Conservation (phyloP, 495 filamentous ascomycete genomes). For the Gamarada debralockiae region DNA sequence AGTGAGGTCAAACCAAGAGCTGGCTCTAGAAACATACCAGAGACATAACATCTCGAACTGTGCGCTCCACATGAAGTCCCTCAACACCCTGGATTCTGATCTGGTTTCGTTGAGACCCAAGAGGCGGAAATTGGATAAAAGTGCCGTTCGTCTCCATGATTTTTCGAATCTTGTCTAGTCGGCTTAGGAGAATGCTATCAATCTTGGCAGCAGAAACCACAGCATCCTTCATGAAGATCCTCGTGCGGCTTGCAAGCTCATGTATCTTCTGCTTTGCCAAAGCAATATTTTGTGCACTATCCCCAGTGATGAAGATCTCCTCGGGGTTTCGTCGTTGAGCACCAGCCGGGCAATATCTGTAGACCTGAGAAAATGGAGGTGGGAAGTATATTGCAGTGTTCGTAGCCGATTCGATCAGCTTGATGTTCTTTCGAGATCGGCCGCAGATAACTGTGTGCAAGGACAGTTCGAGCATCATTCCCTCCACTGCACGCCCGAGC, state of each 20-base stretch:
- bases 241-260: constrained; percentile 69
- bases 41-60: constrained; percentile 90
- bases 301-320: constrained; percentile 90
- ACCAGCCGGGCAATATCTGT: constrained; percentile 78
- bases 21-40: constrained; percentile 54
- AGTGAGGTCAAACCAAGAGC: constrained; percentile 19
- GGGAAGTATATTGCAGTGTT: constrained; percentile 98
- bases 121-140: constrained; percentile 81
- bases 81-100: constrained; percentile 91
- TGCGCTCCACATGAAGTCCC: constrained; percentile 88
- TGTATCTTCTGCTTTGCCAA: constrained; percentile 85
- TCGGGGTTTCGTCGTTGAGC: constrained; percentile 77
- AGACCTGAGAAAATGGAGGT: constrained; percentile 83
- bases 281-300: constrained; percentile 72
- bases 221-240: constrained; percentile 89
- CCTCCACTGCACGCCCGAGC: constrained; percentile 83
- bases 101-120: constrained; percentile 73
- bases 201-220: constrained; percentile 83
- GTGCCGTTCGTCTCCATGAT: constrained; percentile 96
- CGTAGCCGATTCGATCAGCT: constrained; percentile 89
- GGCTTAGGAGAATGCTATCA: constrained; percentile 85
- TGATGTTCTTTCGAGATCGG: constrained; percentile 91
- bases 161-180: constrained; percentile 93
- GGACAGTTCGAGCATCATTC: constrained; percentile 76
- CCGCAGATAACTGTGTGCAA: constrained; percentile 89